phyloP scores from a whole-genome alignment of 768 basidiomycete species.

The Rhizopogon salebrosus region DNA sequence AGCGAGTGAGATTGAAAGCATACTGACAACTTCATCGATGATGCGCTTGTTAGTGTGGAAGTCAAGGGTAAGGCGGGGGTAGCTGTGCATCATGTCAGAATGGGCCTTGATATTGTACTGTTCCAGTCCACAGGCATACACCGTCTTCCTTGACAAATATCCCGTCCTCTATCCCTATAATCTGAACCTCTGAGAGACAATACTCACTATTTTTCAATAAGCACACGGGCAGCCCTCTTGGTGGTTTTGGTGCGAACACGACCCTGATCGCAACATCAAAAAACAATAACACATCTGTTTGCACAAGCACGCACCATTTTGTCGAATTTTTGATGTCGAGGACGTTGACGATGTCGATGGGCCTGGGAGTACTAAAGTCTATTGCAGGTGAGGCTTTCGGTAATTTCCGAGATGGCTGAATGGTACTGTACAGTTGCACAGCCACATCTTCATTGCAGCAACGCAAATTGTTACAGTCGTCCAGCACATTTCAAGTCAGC shows the following conservation, averaged over 20 bases:
- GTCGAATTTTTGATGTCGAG: conserved; percentile 20
- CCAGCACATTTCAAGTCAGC: conserved; percentile 16
- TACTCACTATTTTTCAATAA: conserved; percentile 98
- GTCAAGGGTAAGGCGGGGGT: conserved; percentile 97
- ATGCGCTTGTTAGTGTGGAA: conserved; percentile 99
- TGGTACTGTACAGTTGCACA: conserved; percentile 29
- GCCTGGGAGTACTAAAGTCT: background rate
- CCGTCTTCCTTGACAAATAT: background rate
- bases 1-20: conserved; percentile 2
- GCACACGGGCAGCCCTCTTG: conserved; percentile 96
- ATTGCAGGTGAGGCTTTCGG: conserved; percentile 9
- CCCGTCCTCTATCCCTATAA: background rate
- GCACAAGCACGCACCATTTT: conserved; percentile 43
- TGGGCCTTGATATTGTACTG: background rate
- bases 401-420: conserved; percentile 26
- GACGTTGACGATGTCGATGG: conserved; percentile 19
- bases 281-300: conserved; percentile 10
- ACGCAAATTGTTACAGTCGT: conserved; percentile 2
- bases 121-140: background rate
- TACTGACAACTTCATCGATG: conserved; percentile 91
- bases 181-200: background rate
- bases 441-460: conserved; percentile 4
- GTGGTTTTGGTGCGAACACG: conserved; percentile 99
- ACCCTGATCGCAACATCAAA: conserved; percentile 49
- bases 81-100: conserved; percentile 44